Evolutionary conservation across 176 grass and related monocot genomes (phyloP).

Genomic region (Eragrostis nindensis): DNA sequence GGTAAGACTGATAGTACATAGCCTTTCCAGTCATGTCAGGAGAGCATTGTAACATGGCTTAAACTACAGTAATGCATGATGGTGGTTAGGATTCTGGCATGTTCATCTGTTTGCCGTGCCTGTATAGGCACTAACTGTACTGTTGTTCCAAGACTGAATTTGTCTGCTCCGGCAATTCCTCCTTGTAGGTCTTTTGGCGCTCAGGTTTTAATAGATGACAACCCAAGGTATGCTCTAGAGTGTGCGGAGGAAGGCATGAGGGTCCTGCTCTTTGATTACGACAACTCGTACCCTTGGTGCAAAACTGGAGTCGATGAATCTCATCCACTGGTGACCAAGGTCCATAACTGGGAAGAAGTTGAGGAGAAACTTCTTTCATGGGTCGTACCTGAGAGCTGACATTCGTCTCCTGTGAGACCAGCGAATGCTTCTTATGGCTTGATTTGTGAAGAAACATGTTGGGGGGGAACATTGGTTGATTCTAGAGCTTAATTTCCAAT

Average conservation of each 20-base stretch:
- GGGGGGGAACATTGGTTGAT: neutral
- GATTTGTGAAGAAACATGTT: slow-evolving; percentile 15
- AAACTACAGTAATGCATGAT: slow-evolving; percentile 3
- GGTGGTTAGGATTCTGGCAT: neutral
- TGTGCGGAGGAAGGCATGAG: slow-evolving; percentile 87
- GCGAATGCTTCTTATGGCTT: neutral
- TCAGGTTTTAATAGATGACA: slow-evolving; percentile 95
- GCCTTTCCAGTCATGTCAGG: slow-evolving; percentile 1
- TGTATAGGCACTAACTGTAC: neutral
- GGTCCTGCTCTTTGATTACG: slow-evolving; percentile 87
- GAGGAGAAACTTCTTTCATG: slow-evolving; percentile 77
- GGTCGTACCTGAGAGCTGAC: slow-evolving; percentile 57
- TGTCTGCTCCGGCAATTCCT: slow-evolving; percentile 12
- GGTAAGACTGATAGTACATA: slow-evolving; percentile 40
- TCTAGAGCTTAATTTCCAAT: neutral
- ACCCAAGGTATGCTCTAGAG: slow-evolving; percentile 92
- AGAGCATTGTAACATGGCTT: neutral
- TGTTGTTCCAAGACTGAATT: neutral
- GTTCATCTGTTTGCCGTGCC: neutral
- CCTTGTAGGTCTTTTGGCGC: slow-evolving; percentile 77
- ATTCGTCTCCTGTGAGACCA: slow-evolving; percentile 9
- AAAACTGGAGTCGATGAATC: slow-evolving; percentile 72
- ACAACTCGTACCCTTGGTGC: slow-evolving; percentile 91
- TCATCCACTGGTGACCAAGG: slow-evolving; percentile 92
- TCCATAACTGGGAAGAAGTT: slow-evolving; percentile 94